These are phyloP conservation scores for Meripilus lineatus DNA, from an alignment of 1,284 basidiomycete genomes.

Conservation along the genomic window DNA sequence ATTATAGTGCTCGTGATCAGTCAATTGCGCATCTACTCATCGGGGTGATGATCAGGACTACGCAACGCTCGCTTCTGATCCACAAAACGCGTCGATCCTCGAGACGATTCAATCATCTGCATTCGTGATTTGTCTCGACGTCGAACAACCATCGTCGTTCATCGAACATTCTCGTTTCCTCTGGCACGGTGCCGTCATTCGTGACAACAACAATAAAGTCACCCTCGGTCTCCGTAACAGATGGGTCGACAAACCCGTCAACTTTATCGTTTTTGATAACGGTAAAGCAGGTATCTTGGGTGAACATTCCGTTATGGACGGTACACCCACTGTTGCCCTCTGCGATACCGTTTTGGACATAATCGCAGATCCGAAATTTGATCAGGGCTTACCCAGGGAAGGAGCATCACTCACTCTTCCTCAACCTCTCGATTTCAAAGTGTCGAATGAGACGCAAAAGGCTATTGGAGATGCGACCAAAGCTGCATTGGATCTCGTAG, in stretches of 20 bases:
- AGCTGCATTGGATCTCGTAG: conserved; percentile 58
- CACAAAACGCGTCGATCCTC: conserved; percentile 63
- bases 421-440: conserved; percentile 58
- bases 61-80: conserved; percentile 45
- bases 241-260: conserved; percentile 82
- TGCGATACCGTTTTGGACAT: conserved; percentile 70
- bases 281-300: conserved; percentile 81
- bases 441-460: conserved; percentile 40
- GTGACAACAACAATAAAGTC: conserved; percentile 12
- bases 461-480: conserved; percentile 55
- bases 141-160: conserved; percentile 47
- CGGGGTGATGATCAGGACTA: conserved; percentile 47
- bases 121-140: conserved; percentile 78
- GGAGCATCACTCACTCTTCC: conserved; percentile 18
- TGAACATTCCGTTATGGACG: conserved; percentile 92
- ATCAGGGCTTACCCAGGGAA: conserved; percentile 40
- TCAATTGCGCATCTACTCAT: not conserved
- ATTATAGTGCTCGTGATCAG: conserved; percentile 8
- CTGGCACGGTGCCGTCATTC: conserved; percentile 62
- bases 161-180: conserved; percentile 57
- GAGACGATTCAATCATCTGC: conserved; percentile 76
- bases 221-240: conserved; percentile 58
- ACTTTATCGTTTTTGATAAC: conserved; percentile 81
- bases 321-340: conserved; percentile 59
- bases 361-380: conserved; percentile 54